phyloP scores from a whole-genome alignment of 2,329 filamentous ascomycete genomes.

The Fusarium annulatum region DNA sequence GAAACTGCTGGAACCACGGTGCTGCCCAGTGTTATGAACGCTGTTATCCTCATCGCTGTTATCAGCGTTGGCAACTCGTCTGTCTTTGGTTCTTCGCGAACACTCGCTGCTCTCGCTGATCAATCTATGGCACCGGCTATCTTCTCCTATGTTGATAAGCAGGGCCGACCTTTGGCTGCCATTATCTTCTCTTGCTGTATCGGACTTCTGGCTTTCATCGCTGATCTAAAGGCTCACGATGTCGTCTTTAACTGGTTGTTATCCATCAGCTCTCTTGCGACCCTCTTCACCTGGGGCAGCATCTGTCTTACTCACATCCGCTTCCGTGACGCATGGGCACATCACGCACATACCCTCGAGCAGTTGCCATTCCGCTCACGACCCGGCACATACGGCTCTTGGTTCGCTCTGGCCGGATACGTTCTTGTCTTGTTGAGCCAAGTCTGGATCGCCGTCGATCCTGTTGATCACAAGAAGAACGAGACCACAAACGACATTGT shows the following conservation, averaged over 20 bases:
- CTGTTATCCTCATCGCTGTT: constrained; percentile 91
- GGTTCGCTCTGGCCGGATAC: constrained; percentile 81
- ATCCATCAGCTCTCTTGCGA: constrained; percentile 76
- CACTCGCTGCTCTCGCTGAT: constrained; percentile 88
- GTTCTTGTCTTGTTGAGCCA: constrained; percentile 79
- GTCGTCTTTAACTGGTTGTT: constrained; percentile 83
- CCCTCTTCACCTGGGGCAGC: constrained; percentile 81
- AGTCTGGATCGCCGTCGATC: constrained; percentile 86
- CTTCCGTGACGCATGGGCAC: constrained; percentile 81
- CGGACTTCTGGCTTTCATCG: constrained; percentile 81
- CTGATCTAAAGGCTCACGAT: constrained; percentile 67
- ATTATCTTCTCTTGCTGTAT: constrained; percentile 74
- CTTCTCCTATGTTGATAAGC: constrained; percentile 82
- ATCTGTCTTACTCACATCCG: constrained; percentile 93
- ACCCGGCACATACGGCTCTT: constrained; percentile 81
- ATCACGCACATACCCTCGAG: constrained; percentile 72
- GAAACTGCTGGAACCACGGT: constrained; percentile 83
- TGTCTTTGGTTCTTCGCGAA: constrained; percentile 92
- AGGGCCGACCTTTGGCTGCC: constrained; percentile 80
- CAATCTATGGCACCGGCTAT: constrained; percentile 83
- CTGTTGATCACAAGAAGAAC: constrained; percentile 64
- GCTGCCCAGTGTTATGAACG: constrained; percentile 90
- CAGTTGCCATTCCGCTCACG: constrained; percentile 86
- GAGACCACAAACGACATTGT: constrained; percentile 58
- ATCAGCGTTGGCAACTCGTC: constrained; percentile 91